phyloP scores from a whole-genome alignment of 495 filamentous ascomycete genomes.

The Podospora sp. region DNA sequence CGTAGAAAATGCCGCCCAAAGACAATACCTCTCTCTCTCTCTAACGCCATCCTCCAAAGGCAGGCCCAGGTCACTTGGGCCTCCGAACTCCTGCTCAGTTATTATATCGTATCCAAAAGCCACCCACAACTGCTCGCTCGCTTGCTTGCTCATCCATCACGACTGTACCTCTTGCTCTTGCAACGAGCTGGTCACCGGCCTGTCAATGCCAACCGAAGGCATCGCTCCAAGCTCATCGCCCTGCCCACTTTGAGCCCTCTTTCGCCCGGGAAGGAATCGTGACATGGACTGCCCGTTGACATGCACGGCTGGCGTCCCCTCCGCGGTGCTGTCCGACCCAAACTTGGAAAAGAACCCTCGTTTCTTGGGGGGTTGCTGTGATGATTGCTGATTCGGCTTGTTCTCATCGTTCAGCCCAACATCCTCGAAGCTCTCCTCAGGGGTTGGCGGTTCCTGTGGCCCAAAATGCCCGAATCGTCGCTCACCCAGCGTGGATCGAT shows the following conservation, averaged over 20 bases:
- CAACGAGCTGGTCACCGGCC: conserved; percentile 34
- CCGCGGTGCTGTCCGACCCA: conserved; percentile 52
- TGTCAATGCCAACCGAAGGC: conserved; percentile 29
- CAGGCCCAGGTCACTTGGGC: neutral
- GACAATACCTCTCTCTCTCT: neutral
- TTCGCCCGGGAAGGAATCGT: conserved; percentile 72
- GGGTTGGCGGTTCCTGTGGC: conserved; percentile 55
- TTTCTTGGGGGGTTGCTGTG: conserved; percentile 61
- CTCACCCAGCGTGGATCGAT: conserved; percentile 54
- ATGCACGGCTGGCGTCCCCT: neutral
- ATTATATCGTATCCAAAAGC: neutral
- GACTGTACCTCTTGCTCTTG: conserved; percentile 43
- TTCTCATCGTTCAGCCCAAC: conserved; percentile 76
- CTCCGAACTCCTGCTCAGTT: neutral
- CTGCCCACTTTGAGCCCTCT: conserved; percentile 72
- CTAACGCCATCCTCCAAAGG: neutral
- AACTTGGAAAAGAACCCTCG: conserved; percentile 85
- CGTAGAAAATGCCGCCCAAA: neutral
- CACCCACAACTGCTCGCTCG: neutral
- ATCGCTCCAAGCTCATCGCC: conserved; percentile 69
- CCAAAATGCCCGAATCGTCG: conserved; percentile 56
- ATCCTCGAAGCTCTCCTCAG: conserved; percentile 79
- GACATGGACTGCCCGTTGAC: conserved; percentile 43
- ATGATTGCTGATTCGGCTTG: conserved; percentile 52
- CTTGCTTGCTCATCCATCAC: conserved; percentile 20